Conservation (phyloP, 768 basidiomycete genomes). For the Trametes cingulata region DNA sequence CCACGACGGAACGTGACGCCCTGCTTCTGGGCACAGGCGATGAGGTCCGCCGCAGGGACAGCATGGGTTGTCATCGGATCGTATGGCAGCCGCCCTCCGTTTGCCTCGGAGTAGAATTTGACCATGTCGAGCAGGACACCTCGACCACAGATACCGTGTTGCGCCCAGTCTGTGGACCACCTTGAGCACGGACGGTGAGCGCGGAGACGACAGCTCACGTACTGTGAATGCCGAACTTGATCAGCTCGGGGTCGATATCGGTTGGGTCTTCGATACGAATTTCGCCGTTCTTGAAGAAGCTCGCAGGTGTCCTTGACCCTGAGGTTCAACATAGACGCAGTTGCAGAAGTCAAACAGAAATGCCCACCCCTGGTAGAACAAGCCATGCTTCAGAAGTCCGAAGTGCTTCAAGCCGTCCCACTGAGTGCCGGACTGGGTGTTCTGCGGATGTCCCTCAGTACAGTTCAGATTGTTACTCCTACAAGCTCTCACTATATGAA, state of each 20-base stretch:
- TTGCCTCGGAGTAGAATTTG: slow-evolving; percentile 44
- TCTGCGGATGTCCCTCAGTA: slow-evolving; percentile 40
- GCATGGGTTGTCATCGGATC: slow-evolving; percentile 62
- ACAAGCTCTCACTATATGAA: slow-evolving; percentile 29
- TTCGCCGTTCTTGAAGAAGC: slow-evolving; percentile 45
- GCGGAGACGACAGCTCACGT: neutral
- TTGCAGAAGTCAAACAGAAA: too few relatives aligned
- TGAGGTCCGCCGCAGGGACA: slow-evolving; percentile 54
- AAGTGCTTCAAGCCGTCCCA: slow-evolving; percentile 70
- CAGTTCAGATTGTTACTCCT: neutral
- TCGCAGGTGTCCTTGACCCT: slow-evolving; percentile 41
- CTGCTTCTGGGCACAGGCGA: slow-evolving; percentile 58
- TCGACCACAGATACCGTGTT: slow-evolving; percentile 68
- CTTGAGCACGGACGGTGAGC: neutral
- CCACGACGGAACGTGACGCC: slow-evolving; percentile 59
- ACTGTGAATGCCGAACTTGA: slow-evolving; percentile 71
- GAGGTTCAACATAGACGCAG: neutral
- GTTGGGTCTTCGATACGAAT: slow-evolving; percentile 50
- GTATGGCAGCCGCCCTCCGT: slow-evolving; percentile 48
- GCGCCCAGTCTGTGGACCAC: slow-evolving; percentile 69
- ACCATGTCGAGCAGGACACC: slow-evolving; percentile 70
- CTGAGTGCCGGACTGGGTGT: slow-evolving; percentile 70
- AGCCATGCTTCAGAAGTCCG: slow-evolving; percentile 50
- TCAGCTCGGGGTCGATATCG: slow-evolving; percentile 45
- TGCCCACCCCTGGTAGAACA: slow-evolving; percentile 63